Base-by-base conservation (phyloP, 768 basidiomycete species). In the Suillus americanus region DNA sequence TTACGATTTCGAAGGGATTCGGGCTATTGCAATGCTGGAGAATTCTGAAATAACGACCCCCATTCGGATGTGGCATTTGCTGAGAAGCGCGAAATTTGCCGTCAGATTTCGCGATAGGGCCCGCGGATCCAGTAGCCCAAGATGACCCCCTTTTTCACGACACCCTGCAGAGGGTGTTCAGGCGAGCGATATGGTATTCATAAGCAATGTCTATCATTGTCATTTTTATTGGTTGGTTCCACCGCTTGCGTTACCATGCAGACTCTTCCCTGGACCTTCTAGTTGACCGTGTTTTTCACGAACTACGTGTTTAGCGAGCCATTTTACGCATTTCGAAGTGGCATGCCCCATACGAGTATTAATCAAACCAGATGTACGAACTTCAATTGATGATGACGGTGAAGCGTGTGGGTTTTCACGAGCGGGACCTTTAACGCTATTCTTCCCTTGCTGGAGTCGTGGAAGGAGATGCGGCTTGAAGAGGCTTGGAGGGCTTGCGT, bases 261-360 rank as follows among this genome's bases (percentile, higher is more conserved):
- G 45, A 40, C 14, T 55, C 20, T 53, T 25, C 63, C 25, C 5
- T 33, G 28, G 41, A 30, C 41, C 5, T 9, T 41, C 25, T 16
- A 73, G 74, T 61, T 78, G 12, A 74, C 77, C 28, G 76, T 79
- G 76, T 79, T 76, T 70, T 77, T 77, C 68, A 69, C 75, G 8
- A 69, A 71, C 63, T 79, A 79, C 61, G 67, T 79, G 8, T 78
- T 78, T 68, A 74, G 72, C 62, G 62, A 67, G 57, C 60, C 46
- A 10, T 78, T 78, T 64, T 77, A 73, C 67, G 69, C 69, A 3
- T 76, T 77, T 70, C 78, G 77, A n/a, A 76, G 69, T 76, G 30
- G 70, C 73, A 13, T 76, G 76, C 54, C 72, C 76, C 13, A 75
- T 77, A 74, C 74, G 35, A 63, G 74, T 46, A 13, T 18, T n/a